phyloP scores from a whole-genome alignment of 2,329 filamentous ascomycete genomes.

The Apiospora kogelbergensis region DNA sequence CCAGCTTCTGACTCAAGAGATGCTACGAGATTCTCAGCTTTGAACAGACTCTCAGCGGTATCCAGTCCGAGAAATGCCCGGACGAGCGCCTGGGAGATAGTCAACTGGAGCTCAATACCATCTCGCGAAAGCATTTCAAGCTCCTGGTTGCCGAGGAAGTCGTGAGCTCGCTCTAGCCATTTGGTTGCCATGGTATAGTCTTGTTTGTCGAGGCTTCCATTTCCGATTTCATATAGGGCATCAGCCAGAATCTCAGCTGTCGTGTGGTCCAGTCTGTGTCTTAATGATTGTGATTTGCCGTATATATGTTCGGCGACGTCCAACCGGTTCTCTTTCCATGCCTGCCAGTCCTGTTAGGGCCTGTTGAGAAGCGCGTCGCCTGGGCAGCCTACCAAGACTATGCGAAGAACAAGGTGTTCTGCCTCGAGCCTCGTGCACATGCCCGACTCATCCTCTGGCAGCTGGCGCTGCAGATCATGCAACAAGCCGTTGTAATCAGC shows the following conservation, averaged over 20 bases:
- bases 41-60: constrained; percentile 42
- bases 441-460: constrained; percentile 30
- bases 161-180: constrained; percentile 73
- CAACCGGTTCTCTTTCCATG: constrained; percentile 70
- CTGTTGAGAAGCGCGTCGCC: constrained; percentile 18
- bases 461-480: constrained; percentile 27
- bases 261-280: constrained; percentile 41
- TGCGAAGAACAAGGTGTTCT: constrained; percentile 67
- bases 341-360: constrained; percentile 42
- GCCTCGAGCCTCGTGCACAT: constrained; percentile 43
- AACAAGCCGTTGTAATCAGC: constrained; percentile 53
- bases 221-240: constrained; percentile 72
- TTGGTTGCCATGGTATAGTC: constrained; percentile 57
- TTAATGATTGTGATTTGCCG: constrained; percentile 50
- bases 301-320: constrained; percentile 82
- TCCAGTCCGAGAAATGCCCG: constrained; percentile 51
- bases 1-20: constrained; percentile 63
- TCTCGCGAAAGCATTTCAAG: constrained; percentile 57
- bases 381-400: constrained; percentile 57
- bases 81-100: constrained; percentile 65
- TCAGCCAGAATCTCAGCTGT: constrained; percentile 65
- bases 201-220: constrained; percentile 45
- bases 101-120: constrained; percentile 62
- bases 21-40: constrained; percentile 57
- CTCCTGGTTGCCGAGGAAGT: constrained; percentile 56